Evolutionary conservation across 352 stramenopile species (phyloP), one percentile per base, ranked within the genome.

Genomic region (Saprolegnia diclina): DNA sequence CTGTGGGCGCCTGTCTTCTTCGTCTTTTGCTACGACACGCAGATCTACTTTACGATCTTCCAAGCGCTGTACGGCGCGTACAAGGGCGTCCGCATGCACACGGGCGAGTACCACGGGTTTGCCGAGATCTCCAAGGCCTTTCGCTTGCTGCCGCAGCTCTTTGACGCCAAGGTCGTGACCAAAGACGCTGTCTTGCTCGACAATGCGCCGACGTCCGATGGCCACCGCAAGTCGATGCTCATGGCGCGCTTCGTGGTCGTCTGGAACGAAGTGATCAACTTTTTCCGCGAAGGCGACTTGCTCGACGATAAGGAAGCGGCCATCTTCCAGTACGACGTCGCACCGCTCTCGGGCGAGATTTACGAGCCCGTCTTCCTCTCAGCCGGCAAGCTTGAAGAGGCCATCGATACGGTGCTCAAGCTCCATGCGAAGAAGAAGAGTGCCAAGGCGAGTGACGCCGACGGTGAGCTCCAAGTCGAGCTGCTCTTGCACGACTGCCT

Each of bases 211-310:
- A 32, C 44, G 3, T 45, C 53, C 18, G 63, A 69, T n/a, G 63
- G 63, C 63, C 63, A 69, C 40, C 63, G 63, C 29, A 52, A 52
- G 29, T 69, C 63, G n/a, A 69, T 69, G 63, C 85, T 89, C 77
- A 88, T 88, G 82, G 75, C 87, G 16, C 80, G 82, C n/a, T 90
- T 90, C 61, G 82, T 89, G 4, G 82, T 90, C 14, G 82, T 90
- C 18, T 90, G 82, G 82, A 90, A 90, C 66, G 82, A 90, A 56
- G 84, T 88, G 19, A 82, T 90, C 11, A 90, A 90, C 71, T 89
- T 80, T 44, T 90, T 89, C 74, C 80, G 82, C 19, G 80, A 89
- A 73, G 81, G 80, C 40, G 82, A 90, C 32, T 65, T 90, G 29
- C 74, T 90, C 1, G 82, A 90, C 65, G 82, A 90, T 65, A 90